Evolutionary conservation across 2,329 filamentous ascomycete genomes (phyloP).

Genomic region (Aspergillus brunneoviolaceus): DNA sequence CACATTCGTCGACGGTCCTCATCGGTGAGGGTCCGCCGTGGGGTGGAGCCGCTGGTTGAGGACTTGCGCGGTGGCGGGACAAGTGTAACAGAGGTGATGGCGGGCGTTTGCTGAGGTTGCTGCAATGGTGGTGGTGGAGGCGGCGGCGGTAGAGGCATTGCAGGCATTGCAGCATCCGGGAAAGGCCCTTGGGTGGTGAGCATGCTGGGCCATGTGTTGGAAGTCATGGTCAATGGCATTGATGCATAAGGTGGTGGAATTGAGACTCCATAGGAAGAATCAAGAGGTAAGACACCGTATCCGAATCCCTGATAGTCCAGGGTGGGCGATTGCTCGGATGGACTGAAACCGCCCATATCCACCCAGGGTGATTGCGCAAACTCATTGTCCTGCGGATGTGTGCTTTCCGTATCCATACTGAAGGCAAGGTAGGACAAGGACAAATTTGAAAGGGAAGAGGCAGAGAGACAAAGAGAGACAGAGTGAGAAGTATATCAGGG

Average conservation of each 20-base stretch:
- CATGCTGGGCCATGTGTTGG: slow-evolving; percentile 75
- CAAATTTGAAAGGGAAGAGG: not conserved
- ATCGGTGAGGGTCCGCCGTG: slow-evolving; percentile 85
- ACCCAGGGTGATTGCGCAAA: slow-evolving; percentile 48
- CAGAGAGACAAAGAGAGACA: slow-evolving; percentile 1
- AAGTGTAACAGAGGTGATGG: slow-evolving; percentile 1
- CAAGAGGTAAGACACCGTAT: slow-evolving; percentile 63
- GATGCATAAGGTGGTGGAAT: slow-evolving; percentile 57
- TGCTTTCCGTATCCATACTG: slow-evolving; percentile 47
- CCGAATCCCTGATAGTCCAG: slow-evolving; percentile 67
- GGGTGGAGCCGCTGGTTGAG: slow-evolving; percentile 56
- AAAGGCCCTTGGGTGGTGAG: slow-evolving; percentile 69
- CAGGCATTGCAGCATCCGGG: slow-evolving; percentile 60
- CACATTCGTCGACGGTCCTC: slow-evolving; percentile 92
- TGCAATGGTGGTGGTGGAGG: slow-evolving; percentile 48
- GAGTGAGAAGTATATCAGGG: slow-evolving; percentile 31
- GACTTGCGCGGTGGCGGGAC: slow-evolving; percentile 33
- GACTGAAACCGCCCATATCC: slow-evolving; percentile 45
- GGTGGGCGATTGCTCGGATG: slow-evolving; percentile 65
- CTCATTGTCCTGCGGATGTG: slow-evolving; percentile 45
- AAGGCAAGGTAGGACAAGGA: not conserved
- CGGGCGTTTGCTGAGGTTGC: slow-evolving; percentile 17
- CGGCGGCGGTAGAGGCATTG: slow-evolving; percentile 58
- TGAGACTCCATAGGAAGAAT: slow-evolving; percentile 55
- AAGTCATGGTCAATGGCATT: slow-evolving; percentile 71